Base-by-base conservation (phyloP, 2,329 filamentous ascomycete genomes). In the Xylaria sp. region DNA sequence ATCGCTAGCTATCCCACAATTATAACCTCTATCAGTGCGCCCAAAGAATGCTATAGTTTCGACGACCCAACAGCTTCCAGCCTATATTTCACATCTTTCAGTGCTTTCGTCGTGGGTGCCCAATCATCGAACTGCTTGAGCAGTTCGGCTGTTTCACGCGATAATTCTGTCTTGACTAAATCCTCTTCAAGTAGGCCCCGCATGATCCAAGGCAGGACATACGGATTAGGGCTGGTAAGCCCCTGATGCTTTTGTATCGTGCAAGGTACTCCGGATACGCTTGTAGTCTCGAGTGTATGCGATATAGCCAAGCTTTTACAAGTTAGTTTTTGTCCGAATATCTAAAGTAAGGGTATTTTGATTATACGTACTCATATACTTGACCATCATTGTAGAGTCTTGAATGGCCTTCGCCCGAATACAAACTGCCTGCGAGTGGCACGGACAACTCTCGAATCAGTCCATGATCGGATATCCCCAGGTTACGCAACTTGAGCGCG, bases 41-140 rank as follows among this genome's bases (percentile, higher is more conserved):
- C 48, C 28, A 4, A 41, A 66, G 18, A 53, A 66, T 59, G 34
- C 65, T 78, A 89, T 23, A 97, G 82, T 81, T 94, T 97, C 56
- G 93, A 97, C 56, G 93, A 97, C 75, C 93, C 87, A 52, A 99
- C 93, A 2, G 91, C 95, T 81, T 98, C 96, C 23, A 99, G 83
- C 69, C 96, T 86, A 80, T 97, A 98, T 80, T 97, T 97, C 55
- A 99, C 94, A 80, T 99, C 96, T 81, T 96, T 97, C 66, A 99
- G 81, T 50, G 92, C 92, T 82, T 98, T 99, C 8, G 90, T 97
- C 0, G 85, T 86, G 0, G 96, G 96, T 76, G 92, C 94, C 96
- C 96, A 99, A 61, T 93, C 89, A 78, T 98, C 94, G 79, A 98
- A 99, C 79, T 97, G 90, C 67, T 84, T 85, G n/a, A 99, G 83